phyloP scores from a whole-genome alignment of 192 early-diverging fungal genomes.

The Coemansia sp. region DNA sequence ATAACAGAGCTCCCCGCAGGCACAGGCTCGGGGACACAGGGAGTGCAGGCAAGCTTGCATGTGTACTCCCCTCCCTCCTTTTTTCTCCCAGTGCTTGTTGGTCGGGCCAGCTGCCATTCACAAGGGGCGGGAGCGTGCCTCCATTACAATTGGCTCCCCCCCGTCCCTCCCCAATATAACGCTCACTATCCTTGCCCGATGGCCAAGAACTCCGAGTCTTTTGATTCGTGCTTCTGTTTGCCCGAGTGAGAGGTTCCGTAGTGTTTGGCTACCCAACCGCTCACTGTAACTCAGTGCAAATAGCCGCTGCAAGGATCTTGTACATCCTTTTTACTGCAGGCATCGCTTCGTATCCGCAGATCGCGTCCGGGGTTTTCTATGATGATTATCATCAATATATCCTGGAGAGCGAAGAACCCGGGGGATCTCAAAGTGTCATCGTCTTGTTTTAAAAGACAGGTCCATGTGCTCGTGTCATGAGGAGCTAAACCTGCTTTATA shows the following conservation, averaged over 20 bases:
- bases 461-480: neutral
- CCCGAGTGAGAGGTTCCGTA: neutral
- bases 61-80: neutral
- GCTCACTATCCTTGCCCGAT: neutral
- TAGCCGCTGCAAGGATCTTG: neutral
- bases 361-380: neutral
- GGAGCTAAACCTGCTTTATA: neutral
- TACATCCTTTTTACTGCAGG: neutral
- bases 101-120: conserved; percentile 1
- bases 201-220: neutral
- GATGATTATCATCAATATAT: neutral
- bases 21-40: neutral
- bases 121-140: neutral
- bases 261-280: neutral
- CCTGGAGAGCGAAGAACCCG: neutral
- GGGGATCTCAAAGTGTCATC: neutral
- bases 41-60: neutral
- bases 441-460: neutral
- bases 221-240: neutral
- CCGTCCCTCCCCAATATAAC: neutral
- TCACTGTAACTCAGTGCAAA: neutral
- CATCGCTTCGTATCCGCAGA: neutral
- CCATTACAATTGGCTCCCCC: neutral
- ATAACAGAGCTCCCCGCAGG: conserved; percentile 6
- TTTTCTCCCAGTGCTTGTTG: neutral